Base-by-base conservation (phyloP, 2,329 filamentous ascomycete genomes). In the Metarhizium album region DNA sequence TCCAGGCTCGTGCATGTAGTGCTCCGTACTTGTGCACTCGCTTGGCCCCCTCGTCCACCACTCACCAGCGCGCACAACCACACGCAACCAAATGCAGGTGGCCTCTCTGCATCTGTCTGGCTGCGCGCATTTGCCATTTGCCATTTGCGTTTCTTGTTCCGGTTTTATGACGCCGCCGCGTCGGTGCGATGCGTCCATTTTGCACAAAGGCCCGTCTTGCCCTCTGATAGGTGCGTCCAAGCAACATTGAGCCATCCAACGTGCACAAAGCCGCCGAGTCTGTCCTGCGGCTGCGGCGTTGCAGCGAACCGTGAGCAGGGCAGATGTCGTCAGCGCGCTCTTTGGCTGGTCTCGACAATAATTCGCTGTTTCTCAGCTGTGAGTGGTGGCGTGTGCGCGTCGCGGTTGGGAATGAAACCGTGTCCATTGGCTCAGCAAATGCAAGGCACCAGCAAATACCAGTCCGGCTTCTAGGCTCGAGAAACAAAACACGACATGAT, bases 121-220 rank as follows among this genome's bases (percentile, higher is more conserved):
- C 6, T 9, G 11, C 27, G n/a, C n/a, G n/a, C n/a, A n/a, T n/a
- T n/a, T n/a, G n/a, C n/a, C n/a, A n/a, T n/a, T n/a, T n/a, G n/a
- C n/a, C n/a, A n/a, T n/a, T n/a, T n/a, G n/a, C 47, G 24, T 16
- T 1, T 51, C 45, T 38, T 47, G 31, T 47, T 47, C 49, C 27
- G 46, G 18, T 23, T 8, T 24, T 42, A 23, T 38, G 47, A 22
- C 37, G 49, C 47, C 29, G 37, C n/a, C n/a, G n/a, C n/a, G 38
- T 23, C 46, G 46, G 49, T 50, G 54, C 47, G 42, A 40, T 46
- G 53, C 48, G 55, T 50, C 50, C 42, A 43, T n/a, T 47, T 49
- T 56, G 62, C 61, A 60, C 61, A 63, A 61, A 60, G 60, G 59
- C 58, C 58, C 55, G 59, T 59, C 54, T 56, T 60, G 62, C 55